Conservation (phyloP, 257 asterid genomes). For the Solanum sparsipilum region DNA sequence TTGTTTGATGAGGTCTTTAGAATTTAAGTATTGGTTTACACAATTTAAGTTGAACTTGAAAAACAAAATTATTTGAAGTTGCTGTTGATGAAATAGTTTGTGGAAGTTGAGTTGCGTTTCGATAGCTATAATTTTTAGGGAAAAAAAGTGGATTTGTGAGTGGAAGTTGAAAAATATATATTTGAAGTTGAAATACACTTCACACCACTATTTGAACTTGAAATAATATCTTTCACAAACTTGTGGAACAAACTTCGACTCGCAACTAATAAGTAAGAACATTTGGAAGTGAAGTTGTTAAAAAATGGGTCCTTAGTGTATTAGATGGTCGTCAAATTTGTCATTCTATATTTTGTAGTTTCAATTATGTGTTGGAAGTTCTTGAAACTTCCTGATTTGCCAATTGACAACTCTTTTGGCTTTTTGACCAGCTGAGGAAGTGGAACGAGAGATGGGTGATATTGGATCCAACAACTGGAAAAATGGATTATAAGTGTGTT, state of each 20-base stretch:
- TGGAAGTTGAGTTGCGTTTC: not conserved
- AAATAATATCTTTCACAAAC: not conserved
- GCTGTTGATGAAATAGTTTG: not conserved
- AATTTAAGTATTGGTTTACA: not conserved
- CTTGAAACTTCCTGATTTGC: not conserved
- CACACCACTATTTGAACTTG: not conserved
- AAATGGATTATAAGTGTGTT: slow-evolving; percentile 95
- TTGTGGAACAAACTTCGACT: not conserved
- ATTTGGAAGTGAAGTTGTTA: not conserved
- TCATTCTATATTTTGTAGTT: not conserved
- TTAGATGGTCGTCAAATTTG: not conserved
- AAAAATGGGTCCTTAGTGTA: not conserved
- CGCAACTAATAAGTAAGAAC: not conserved
- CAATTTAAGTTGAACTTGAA: not conserved
- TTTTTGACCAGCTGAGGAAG: slow-evolving; percentile 59
- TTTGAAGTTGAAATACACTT: not conserved
- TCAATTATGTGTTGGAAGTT: slow-evolving; percentile 1
- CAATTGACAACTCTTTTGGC: slow-evolving; percentile 5
- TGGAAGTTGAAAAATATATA: not conserved
- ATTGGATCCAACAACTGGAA: slow-evolving; percentile 96
- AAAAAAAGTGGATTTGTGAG: not conserved
- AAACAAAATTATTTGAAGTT: not conserved
- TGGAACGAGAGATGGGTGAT: slow-evolving; percentile 99
- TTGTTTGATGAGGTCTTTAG: not conserved
- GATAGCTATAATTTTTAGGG: not conserved